Evolutionary conservation across 192 early-diverging fungal species (phyloP).

Genomic region (Coemansia sp.): DNA sequence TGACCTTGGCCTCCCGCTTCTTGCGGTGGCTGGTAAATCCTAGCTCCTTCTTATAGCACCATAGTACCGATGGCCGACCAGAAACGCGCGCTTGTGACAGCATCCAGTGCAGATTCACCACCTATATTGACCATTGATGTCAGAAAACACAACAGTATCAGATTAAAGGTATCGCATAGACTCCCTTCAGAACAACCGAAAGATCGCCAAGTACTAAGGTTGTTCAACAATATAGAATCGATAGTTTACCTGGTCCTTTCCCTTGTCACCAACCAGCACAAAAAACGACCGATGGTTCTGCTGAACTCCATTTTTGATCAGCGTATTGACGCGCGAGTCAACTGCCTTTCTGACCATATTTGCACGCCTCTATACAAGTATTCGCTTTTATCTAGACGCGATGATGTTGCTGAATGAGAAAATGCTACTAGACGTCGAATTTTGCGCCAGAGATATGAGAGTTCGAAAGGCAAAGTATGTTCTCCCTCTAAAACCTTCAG

Average conservation of each 20-base stretch:
- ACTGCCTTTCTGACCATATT: conserved; percentile 81
- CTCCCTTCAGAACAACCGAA: neutral
- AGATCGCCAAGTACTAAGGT: neutral
- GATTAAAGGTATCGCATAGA: neutral
- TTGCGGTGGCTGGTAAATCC: conserved; percentile 94
- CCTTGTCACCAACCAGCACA: conserved; percentile 93
- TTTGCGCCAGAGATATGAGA: too few species aligned
- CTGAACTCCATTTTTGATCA: conserved; percentile 91
- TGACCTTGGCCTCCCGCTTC: conserved; percentile 95
- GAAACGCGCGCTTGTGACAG: conserved; percentile 90
- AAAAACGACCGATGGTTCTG: conserved; percentile 92
- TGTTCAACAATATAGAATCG: neutral
- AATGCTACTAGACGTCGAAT: too few species aligned
- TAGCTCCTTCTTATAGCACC: conserved; percentile 99
- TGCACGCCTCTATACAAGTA: neutral
- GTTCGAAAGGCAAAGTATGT: too few species aligned
- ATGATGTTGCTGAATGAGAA: conserved; percentile 1
- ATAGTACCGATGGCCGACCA: conserved; percentile 90
- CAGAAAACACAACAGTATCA: neutral
- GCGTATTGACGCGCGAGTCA: conserved; percentile 90
- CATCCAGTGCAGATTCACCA: conserved; percentile 97
- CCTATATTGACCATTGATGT: conserved; percentile 45
- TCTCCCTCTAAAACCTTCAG: too few species aligned
- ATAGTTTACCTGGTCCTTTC: conserved; percentile 72
- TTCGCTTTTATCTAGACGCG: neutral